Evolutionary conservation across 257 asterid species (phyloP), one percentile per base, ranked within the genome.

Genomic region (Solanum pennellii): DNA sequence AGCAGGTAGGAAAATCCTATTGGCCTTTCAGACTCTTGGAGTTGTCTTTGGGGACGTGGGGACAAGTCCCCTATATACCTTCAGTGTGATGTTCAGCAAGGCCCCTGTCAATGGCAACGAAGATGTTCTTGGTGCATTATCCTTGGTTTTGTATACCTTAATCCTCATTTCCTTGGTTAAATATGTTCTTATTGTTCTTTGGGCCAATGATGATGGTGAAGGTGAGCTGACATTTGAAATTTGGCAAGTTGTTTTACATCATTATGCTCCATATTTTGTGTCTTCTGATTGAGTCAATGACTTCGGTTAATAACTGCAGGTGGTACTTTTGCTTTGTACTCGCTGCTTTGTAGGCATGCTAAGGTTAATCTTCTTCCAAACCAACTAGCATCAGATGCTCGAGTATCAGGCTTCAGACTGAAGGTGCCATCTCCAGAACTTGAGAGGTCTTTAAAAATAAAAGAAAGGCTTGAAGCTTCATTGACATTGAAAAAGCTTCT

Each of bases 201-300:
- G 98, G 99, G 99, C 99, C 29, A 97, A 97, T 88, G 99, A 97
- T 87, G 98, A 97, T 84, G 99, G 99, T 88, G 99, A 97, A 97
- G 99, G 99, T 97, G 93, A 85, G 89, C 59, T 14, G 77, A 47
- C 15, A 33, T 79, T 79, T 79, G 84, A 79, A 79, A 45, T 15
- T 45, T 45, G 65, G 84, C 66, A 47, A 79, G 84, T 27, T 79
- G 41, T 8, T 45, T 44, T 45, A 27, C 65, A 79, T 79, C 39
- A 79, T 79, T 45, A 25, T 79, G 65, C 65, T 79, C 41, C 59
- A 2, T 79, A 16, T 45, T 45, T 79, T 44, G 41, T 79, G 37
- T 45, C 16, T 79, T 79, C 84, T 45, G 41, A 79, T 79, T 79
- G 41, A 45, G 14, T 42, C 41, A 79, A 45, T 45, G 65, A 15